phyloP scores from a whole-genome alignment of 1,284 basidiomycete species.

The Heliocybe sulcata region DNA sequence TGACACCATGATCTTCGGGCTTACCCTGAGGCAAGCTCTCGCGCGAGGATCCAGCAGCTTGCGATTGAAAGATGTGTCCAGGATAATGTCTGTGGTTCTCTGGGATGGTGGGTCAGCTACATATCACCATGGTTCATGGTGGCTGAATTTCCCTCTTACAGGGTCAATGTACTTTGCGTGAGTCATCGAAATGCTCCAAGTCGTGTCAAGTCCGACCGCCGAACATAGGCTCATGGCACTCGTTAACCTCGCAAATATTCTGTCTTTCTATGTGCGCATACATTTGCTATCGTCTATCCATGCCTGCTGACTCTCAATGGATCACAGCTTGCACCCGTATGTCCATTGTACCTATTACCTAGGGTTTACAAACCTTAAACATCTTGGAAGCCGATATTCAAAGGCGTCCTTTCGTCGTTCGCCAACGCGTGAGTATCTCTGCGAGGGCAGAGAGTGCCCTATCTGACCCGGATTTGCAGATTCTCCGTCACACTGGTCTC shows the following conservation, averaged over 20 bases:
- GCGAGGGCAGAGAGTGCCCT: background rate
- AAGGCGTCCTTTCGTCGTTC: background rate
- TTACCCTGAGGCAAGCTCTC: slow-evolving; percentile 13
- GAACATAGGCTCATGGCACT: slow-evolving; percentile 6
- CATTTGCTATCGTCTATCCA: background rate
- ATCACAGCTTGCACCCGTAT: background rate
- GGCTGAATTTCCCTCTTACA: background rate
- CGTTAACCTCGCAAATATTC: slow-evolving; percentile 6
- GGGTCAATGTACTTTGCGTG: slow-evolving; percentile 2
- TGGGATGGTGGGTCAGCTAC: slow-evolving; percentile 13
- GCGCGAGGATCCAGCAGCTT: background rate
- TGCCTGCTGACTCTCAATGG: background rate
- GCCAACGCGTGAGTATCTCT: background rate
- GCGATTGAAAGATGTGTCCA: slow-evolving; percentile 3
- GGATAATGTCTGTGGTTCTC: slow-evolving; percentile 8
- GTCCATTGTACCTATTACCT: no score
- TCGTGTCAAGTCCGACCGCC: background rate
- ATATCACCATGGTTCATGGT: background rate
- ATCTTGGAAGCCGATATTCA: background rate
- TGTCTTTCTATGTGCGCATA: background rate
- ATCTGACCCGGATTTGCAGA: background rate
- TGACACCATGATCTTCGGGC: slow-evolving; percentile 12
- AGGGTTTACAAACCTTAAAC: no score
- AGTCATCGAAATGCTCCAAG: background rate
- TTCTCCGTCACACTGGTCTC: background rate